A percentile compares a stretch with the other conserved stretches of the same genome.
These are phyloP conservation scores for Nakazawaea holstii DNA, from an alignment of 805 yeast genomes.

Conservation along the genomic window DNA sequence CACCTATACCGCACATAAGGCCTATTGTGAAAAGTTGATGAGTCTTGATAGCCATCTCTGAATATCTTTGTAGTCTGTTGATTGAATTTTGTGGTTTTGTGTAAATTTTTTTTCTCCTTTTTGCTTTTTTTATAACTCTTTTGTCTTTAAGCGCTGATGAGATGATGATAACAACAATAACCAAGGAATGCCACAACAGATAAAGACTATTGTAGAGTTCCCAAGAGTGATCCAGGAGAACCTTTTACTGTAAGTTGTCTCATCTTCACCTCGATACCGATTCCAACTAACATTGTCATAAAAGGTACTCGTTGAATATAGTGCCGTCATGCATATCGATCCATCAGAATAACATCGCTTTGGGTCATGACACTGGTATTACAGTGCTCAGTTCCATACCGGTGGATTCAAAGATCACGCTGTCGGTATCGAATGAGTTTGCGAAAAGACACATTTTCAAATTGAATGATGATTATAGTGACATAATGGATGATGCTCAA, in stretches of 20 bases:
- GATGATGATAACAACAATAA: neutral
- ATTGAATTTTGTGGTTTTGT: neutral
- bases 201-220: neutral
- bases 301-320: neutral
- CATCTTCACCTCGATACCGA: neutral
- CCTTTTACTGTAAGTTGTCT: neutral
- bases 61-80: neutral
- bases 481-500: neutral
- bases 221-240: neutral
- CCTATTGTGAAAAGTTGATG: constrained; percentile 20
- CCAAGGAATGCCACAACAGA: neutral
- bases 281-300: neutral
- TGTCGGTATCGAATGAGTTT: neutral
- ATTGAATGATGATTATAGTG: neutral
- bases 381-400: neutral
- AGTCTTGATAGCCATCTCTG: constrained; percentile 11
- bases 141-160: neutral
- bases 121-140: too few species aligned
- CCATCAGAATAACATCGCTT: neutral
- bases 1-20: constrained; percentile 30
- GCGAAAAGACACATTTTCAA: neutral
- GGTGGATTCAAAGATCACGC: neutral
- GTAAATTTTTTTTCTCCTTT: neutral
- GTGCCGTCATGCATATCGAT: constrained; percentile 5
- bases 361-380: constrained; percentile 6